These are phyloP conservation scores for Pichia exigua DNA, from an alignment of 805 yeast species.

Conservation along the genomic window DNA sequence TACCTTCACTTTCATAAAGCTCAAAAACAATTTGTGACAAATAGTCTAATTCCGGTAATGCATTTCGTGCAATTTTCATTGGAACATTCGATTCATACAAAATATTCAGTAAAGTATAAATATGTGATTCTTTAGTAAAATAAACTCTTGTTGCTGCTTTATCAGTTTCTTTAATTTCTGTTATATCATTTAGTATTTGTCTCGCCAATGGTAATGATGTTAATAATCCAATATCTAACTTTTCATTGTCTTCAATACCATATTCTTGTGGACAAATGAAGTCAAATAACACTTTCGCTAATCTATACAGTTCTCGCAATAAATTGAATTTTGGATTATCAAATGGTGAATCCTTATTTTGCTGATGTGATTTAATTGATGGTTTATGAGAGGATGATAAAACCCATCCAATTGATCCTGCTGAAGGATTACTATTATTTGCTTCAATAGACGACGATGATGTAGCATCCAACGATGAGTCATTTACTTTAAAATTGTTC, in stretches of 20 bases:
- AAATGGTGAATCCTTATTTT: conserved; percentile 40
- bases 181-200: conserved; percentile 75
- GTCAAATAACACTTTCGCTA: conserved; percentile 90
- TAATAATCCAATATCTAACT: conserved; percentile 88
- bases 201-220: conserved; percentile 91
- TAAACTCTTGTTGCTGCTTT: conserved; percentile 81
- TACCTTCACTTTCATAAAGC: conserved; percentile 69
- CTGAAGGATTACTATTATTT: conserved; percentile 23
- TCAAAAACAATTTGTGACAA: conserved; percentile 92
- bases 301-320: conserved; percentile 77
- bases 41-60: conserved; percentile 92
- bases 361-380: conserved; percentile 16
- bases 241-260: conserved; percentile 93
- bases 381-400: conserved; percentile 30
- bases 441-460: conserved; percentile 17
- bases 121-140: conserved; percentile 95
- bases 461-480: conserved; percentile 21
- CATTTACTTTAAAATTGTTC: conserved; percentile 65
- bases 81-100: conserved; percentile 89
- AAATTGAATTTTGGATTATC: conserved; percentile 75
- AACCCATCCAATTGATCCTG: conserved; percentile 73
- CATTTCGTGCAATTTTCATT: conserved; percentile 91
- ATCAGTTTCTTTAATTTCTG: conserved; percentile 68
- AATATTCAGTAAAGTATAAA: conserved; percentile 85
- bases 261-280: conserved; percentile 98